Base-by-base conservation (phyloP, 331 rosid genomes). In the Acacia concinna region DNA sequence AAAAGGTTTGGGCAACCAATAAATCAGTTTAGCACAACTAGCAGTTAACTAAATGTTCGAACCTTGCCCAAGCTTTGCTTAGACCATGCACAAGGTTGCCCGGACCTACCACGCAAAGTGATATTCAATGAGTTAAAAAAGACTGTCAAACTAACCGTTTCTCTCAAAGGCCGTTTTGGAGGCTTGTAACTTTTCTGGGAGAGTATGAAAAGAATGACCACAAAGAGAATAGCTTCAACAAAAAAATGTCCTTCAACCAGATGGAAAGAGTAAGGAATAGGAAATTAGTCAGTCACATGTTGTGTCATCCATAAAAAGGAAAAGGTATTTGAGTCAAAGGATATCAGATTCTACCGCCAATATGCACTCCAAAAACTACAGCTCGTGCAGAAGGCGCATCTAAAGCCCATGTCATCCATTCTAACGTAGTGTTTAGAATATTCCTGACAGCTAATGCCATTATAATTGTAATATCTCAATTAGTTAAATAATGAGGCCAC, bases 141-240 rank as follows among this genome's bases (percentile, higher is more conserved):
- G 57, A n/a, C 57, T 0, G 3, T 51, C 57, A 51, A 51, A 51
- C 62, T 13, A 81, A 95, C 99, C 98, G 91, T 90, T 85, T 87
- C 81, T 31, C 92, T 86, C 73, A 96, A 84, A 47, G 99, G 99
- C 77, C 98, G 86, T 82, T 91, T 96, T n/a, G 99, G 99, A 43
- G 98, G 99, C 83, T 88, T 96, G 93, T 96, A 96, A 89, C 99
- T 96, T 82, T 96, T 96, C 87, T 89, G 97, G 52, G 98, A 93
- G 66, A 96, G 96, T 66, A 96, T 85, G 85, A 91, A 88, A 80
- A 93, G 85, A 40, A 96, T 93, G 77, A 96, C 99, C 64, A 90
- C 91, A 54, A 91, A 60, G 69, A 96, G 96, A 76, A 96, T 81
- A 64, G 82, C 97, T 78, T 93, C 98, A 46, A 96, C 87, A 76